These are phyloP conservation scores for Fusarium solani-melongenae DNA, from an alignment of 2,329 filamentous ascomycete genomes.

Conservation along the genomic window DNA sequence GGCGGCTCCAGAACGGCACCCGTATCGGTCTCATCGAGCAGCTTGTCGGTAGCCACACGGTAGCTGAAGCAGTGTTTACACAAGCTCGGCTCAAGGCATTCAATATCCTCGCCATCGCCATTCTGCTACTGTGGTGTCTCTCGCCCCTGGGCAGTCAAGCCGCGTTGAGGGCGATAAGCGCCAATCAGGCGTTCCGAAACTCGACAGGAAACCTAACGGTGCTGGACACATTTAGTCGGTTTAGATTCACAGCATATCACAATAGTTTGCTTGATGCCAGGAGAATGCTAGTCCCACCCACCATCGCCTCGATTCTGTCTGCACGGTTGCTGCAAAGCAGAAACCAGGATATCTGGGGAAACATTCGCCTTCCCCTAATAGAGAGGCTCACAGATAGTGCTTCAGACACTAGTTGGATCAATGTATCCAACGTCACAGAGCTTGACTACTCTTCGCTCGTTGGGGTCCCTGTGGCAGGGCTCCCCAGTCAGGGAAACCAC, in stretches of 20 bases:
- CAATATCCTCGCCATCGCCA: not conserved
- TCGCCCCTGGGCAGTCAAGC: not conserved
- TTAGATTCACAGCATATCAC: too few relatives aligned
- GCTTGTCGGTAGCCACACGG: not conserved
- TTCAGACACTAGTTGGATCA: not conserved
- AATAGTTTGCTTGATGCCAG: too few relatives aligned
- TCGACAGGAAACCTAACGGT: not conserved
- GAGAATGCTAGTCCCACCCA: not conserved
- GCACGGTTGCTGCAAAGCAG: not conserved
- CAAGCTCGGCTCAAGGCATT: not conserved
- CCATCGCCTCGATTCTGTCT: rapidly evolving
- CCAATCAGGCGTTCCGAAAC: not conserved
- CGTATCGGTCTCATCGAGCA: not conserved
- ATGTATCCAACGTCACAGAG: not conserved
- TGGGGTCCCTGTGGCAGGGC: not conserved
- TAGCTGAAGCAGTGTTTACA: not conserved
- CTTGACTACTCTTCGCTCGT: not conserved
- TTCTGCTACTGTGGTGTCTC: not conserved
- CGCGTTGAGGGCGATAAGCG: not conserved
- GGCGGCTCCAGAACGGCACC: not conserved
- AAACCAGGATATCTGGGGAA: not conserved
- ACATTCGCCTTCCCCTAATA: not conserved
- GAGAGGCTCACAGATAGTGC: not conserved
- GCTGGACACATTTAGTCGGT: not conserved
- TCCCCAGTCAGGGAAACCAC: not conserved